Evolutionary conservation across 257 asterid genomes (phyloP), one percentile per base, ranked within the genome.

Genomic region (Rhazya stricta): DNA sequence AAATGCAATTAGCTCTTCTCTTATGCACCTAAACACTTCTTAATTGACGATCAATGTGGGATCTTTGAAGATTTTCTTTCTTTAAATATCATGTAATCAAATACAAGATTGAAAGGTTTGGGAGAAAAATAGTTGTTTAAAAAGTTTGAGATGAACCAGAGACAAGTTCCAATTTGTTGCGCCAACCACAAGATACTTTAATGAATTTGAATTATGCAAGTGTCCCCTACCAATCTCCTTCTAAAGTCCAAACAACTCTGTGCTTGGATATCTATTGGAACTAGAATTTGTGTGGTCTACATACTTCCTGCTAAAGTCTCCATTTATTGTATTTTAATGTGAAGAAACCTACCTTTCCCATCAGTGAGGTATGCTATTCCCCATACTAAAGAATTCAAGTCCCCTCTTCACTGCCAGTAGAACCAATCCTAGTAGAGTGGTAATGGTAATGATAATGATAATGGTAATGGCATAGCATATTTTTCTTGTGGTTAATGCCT

Each of bases 291-390:
- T 66, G 50, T 66, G 50, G 71, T 36, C 50, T 23, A 66, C 30
- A 37, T 18, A 7, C 13, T 62, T 62, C n/a, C 69, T 27, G 23
- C 69, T 16, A 62, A 62, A 9, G 30, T 37, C 48, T 19, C 15
- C 27, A 66, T 66, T 66, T 66, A 66, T 66, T 66, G 71, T 66
- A 21, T 66, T 65, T 65, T 65, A 65, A 63, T 63, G 69, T 34
- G 69, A 18, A 34, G n/a, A 15, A 63, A 65, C 70, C 70, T 36
- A 65, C 70, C 70, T 16, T 32, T 34, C 69, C 25, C 9, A 34
- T 19, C 48, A 7, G 9, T 21, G 48, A 37, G 15, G n/a, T 36
- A 37, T 65, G 5, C 18, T 65, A 65, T 36, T 54, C 3, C 10
- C 25, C 21, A 18, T 9, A 5, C 30, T n/a, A 6, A 5, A 23